A percentile compares a stretch with the other conserved stretches of the same genome.
Evolutionary conservation across 1,284 basidiomycete genomes (phyloP).

Genomic region (Apiotrichum montevideense): DNA sequence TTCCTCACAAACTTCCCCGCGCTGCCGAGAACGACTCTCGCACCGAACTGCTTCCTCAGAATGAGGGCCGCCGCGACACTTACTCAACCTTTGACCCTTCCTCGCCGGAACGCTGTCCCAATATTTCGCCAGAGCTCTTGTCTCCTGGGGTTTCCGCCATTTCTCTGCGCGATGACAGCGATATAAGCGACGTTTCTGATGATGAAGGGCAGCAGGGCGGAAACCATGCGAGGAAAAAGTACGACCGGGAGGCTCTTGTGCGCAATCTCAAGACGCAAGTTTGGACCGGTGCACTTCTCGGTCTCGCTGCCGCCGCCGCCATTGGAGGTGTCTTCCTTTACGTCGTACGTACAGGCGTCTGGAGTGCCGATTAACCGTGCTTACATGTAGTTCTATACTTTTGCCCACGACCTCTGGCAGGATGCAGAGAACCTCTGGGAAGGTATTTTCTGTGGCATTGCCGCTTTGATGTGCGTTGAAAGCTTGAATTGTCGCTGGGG

Average conservation of each 20-base stretch:
- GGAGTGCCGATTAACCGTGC: neutral
- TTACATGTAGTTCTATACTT: constrained; percentile 44
- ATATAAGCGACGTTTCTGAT: constrained; percentile 8
- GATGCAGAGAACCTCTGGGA: constrained; percentile 58
- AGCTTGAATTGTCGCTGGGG: too few relatives aligned
- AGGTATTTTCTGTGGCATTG: constrained; percentile 72
- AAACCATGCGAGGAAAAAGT: neutral
- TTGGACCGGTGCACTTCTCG: constrained; percentile 62
- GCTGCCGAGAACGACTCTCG: neutral
- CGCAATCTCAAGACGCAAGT: constrained; percentile 53
- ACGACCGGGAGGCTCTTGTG: constrained; percentile 14
- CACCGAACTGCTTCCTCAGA: constrained; percentile 8
- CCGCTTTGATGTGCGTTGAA: constrained; percentile 44
- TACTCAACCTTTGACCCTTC: constrained; percentile 11
- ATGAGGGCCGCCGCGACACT: neutral
- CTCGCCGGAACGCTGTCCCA: constrained; percentile 2
- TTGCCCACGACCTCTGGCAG: constrained; percentile 52
- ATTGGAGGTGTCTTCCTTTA: constrained; percentile 53
- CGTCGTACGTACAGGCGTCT: constrained; percentile 32
- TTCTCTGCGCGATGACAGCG: constrained; percentile 6
- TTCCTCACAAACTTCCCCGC: constrained; percentile 18
- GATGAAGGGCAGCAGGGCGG: neutral
- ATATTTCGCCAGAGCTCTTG: constrained; percentile 14
- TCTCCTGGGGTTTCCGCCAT: constrained; percentile 7
- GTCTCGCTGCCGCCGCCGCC: constrained; percentile 63